Conservation (phyloP, 805 yeast genomes). For the Candida taoyuanica region DNA sequence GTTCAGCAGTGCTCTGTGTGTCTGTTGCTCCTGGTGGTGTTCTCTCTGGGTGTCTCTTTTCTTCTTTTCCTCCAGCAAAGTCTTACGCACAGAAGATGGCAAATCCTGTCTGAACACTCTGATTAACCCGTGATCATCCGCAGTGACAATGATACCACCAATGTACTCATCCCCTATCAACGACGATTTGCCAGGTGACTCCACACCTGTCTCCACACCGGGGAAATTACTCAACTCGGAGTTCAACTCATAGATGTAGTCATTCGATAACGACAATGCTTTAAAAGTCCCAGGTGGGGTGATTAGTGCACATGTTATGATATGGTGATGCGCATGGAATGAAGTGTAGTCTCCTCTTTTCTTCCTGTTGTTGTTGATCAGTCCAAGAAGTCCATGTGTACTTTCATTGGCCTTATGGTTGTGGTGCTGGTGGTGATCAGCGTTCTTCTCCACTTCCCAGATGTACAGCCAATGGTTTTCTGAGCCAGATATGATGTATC, state of each 20-base stretch:
- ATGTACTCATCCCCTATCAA: constrained; percentile 30
- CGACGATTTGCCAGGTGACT: constrained; percentile 6
- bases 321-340: constrained; percentile 72
- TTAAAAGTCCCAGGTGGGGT: constrained; percentile 71
- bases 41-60: constrained; percentile 1
- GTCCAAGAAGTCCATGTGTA: constrained; percentile 8
- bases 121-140: constrained; percentile 70
- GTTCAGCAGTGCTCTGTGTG: constrained; percentile 7
- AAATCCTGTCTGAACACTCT: constrained; percentile 79
- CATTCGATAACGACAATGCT: constrained; percentile 67
- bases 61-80: constrained; percentile 24
- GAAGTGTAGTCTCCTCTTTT: constrained; percentile 61
- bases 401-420: background rate
- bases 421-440: constrained; percentile 1
- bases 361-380: constrained; percentile 21
- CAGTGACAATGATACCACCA: constrained; percentile 60
- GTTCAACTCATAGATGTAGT: constrained; percentile 65
- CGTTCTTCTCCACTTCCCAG: constrained; percentile 51
- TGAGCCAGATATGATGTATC: constrained; percentile 68
- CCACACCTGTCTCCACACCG: constrained; percentile 1
- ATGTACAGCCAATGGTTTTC: constrained; percentile 85
- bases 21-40: background rate
- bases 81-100: constrained; percentile 44
- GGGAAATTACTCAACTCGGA: constrained; percentile 21
- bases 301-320: constrained; percentile 70